Base-by-base conservation (phyloP, 176 grass and related monocot species). In the Oryza nivara region DNA sequence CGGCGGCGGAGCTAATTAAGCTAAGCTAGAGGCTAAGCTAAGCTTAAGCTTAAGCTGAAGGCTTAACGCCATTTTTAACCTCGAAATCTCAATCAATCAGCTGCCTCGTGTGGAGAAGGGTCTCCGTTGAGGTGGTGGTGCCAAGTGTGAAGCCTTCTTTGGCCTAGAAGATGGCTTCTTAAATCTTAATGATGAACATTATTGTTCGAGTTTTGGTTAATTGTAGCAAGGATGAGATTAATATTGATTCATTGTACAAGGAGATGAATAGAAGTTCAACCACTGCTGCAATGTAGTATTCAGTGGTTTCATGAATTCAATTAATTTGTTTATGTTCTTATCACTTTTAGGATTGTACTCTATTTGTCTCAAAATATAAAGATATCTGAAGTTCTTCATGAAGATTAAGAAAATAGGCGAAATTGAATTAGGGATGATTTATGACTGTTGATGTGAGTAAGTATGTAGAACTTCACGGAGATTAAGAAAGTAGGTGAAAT, bases 111-210 rank as follows among this genome's bases (percentile, higher is more conserved):
- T 38, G 32, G 73, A 76, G 28, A 22, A 13, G 30, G 30, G 20
- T 78, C 12, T 64, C 73, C 49, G 4, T 76, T 6, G 74, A 76
- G 70, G 77, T 9, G 63, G 51, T 56, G 51, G 19, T 70, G 71
- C 26, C 64, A 82, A 48, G 47, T 26, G 35, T n/a, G 32, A 61
- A 72, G 68, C 80, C 58, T 79, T 88, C 80, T 84, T 65, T 83
- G 80, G 80, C 68, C 80, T 84, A 67, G 68, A 83, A 88, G 80
- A 79, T 26, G 68, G 69, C 20, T 86, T 73, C 56, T 86, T 73
- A 38, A 68, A 36, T 36, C 35, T 49, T 38, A 38, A 49, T 49
- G 13, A 58, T 58, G 54, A 58, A n/a, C 54, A 58, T 9, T 32
- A 3, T 58, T 58, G 56, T 78, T 83, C 67, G 28, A 45, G 60